phyloP scores from a whole-genome alignment of 2,329 filamentous ascomycete genomes.

The Aspergillus sp. region DNA sequence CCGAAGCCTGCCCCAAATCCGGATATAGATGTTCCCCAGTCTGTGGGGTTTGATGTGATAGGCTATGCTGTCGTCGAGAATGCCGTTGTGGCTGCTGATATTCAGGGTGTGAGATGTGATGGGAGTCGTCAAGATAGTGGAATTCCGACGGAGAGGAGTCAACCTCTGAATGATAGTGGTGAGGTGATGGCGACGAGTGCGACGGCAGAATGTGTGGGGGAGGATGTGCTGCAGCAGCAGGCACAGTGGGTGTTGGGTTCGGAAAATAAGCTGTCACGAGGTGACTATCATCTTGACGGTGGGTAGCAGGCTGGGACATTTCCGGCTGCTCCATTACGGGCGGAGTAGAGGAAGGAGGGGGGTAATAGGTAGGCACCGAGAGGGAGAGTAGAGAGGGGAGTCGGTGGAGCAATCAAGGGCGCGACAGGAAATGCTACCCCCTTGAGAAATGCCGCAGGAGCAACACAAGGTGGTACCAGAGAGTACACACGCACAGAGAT shows the following conservation, averaged over 20 bases:
- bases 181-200: constrained; percentile 6
- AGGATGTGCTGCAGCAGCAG: constrained; percentile 22
- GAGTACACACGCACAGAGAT: constrained; percentile 14
- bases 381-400: constrained; percentile 3
- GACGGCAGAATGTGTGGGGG: constrained; percentile 14
- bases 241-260: constrained; percentile 19
- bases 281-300: constrained; percentile 33
- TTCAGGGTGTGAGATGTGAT: constrained; percentile 25
- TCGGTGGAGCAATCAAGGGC: constrained; percentile 25
- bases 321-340: constrained; percentile 36
- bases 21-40: constrained; percentile 25
- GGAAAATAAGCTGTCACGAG: constrained; percentile 26
- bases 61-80: constrained; percentile 12
- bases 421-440: constrained; percentile 16
- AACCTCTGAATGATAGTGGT: constrained; percentile 8
- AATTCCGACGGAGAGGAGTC: constrained; percentile 22
- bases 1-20: constrained; percentile 16
- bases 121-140: constrained; percentile 24
- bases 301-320: constrained; percentile 41
- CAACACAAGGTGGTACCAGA: constrained; percentile 25
- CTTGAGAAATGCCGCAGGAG: constrained; percentile 22
- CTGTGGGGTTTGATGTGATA: constrained; percentile 4
- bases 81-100: constrained; percentile 18
- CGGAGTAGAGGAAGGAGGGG: constrained; percentile 14
- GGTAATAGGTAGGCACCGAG: constrained; percentile 8